These are phyloP conservation scores for Echinochloa phyllopogon DNA, from an alignment of 176 grass and related monocot species.

Conservation along the genomic window DNA sequence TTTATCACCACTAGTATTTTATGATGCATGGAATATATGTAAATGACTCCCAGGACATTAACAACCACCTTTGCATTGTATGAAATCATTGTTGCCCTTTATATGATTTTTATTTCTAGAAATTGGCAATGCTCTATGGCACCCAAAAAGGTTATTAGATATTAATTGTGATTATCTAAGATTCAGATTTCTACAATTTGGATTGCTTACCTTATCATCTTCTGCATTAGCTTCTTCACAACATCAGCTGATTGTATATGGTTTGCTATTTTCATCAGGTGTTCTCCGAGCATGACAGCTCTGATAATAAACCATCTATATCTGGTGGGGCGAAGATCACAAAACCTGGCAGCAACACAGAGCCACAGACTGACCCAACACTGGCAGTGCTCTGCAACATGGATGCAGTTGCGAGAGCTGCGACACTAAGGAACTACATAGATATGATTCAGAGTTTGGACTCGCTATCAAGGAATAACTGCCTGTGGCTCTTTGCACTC, in stretches of 20 bases:
- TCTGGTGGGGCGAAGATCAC: background rate
- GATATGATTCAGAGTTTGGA: conserved; percentile 62
- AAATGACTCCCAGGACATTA: background rate
- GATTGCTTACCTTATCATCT: background rate
- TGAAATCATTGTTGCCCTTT: background rate
- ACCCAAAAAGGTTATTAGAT: background rate
- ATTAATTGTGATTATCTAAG: background rate
- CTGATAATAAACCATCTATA: conserved; percentile 28
- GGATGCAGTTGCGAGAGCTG: conserved; percentile 69
- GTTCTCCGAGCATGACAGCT: conserved; percentile 51
- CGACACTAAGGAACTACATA: conserved; percentile 66
- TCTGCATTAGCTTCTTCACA: background rate
- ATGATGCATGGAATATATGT: background rate
- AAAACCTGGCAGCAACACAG: conserved; percentile 38
- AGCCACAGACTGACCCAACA: conserved; percentile 57
- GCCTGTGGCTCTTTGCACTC: conserved; percentile 84
- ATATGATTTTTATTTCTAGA: background rate
- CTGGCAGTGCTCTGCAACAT: conserved; percentile 55
- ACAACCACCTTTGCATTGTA: background rate
- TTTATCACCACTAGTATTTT: background rate
- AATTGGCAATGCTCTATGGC: background rate
- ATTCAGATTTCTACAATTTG: background rate
- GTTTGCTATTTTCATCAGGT: conserved; percentile 42
- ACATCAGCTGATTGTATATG: background rate
- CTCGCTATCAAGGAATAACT: conserved; percentile 68